Base-by-base conservation (phyloP, 148 eudicot genomes). In the Tetragonia tetragonoides region DNA sequence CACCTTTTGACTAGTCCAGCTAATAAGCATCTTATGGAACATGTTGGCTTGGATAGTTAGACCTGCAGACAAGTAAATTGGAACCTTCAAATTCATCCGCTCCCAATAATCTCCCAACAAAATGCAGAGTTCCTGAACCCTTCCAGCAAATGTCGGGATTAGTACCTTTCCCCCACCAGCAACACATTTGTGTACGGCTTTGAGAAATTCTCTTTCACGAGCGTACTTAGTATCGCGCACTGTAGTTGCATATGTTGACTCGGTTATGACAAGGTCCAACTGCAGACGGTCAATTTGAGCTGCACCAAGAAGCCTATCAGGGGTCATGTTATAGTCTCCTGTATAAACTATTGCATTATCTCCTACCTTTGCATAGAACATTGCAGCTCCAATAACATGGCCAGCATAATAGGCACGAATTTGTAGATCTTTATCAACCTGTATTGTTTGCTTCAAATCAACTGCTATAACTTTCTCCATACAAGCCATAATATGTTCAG, bases 401-500 rank as follows among this genome's bases (percentile, higher is more conserved):
- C 97, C 97, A 37, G 97, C 99, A 77, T 95, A 95, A 83, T 95
- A 95, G 37, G 99, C 97, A 77, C 97, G 93, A 79, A 95, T 91
- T 78, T 93, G 93, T 76, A 95, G 97, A 83, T 93, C 94, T 79
- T 89, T 81, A 79, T 91, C 99, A 83, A 95, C 95, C 80, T 86
- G 85, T 54, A 95, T 77, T 10, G 92, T 95, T 88, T 95, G 97
- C 85, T 91, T 95, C 73, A 95, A 82, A 87, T 95, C 95, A 73
- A 95, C 94, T 51, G 93, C 89, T 71, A 86, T 88, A 65, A 90
- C 99, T 91, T 91, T 93, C 79, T 81, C 85, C 97, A 95, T 82
- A 77, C 99, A 95, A 9, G 89, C 85, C 24, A 12, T 76, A 80
- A 95, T 88, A 81, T 95, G 82, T 16, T 91, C 93, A 10, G 87